phyloP scores from a whole-genome alignment of 805 yeast species.

The Priceomyces castillae region DNA sequence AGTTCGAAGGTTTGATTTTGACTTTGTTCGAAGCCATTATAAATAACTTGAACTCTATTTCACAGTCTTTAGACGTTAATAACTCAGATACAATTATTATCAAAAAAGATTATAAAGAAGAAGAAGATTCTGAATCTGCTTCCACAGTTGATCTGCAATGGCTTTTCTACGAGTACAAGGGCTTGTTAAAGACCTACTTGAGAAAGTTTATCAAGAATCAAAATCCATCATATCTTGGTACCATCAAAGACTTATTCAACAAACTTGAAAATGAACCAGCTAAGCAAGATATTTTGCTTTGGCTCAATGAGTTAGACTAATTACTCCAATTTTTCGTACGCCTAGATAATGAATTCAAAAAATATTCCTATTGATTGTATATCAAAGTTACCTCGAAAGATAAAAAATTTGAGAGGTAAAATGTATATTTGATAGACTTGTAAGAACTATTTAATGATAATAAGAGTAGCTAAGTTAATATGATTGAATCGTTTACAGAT shows the following conservation, averaged over 20 bases:
- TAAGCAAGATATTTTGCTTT: conserved; percentile 18
- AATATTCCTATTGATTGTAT: too few species aligned
- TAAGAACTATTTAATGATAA: not conserved
- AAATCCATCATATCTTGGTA: conserved; percentile 12
- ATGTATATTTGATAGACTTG: too few species aligned
- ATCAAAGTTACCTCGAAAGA: too few species aligned
- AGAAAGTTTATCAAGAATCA: conserved; percentile 26
- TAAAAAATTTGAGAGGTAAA: too few species aligned
- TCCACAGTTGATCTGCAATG: conserved; percentile 34
- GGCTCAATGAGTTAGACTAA: conserved; percentile 17
- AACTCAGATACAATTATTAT: conserved; percentile 20
- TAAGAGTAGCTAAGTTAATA: not conserved
- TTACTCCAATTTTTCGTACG: too few species aligned
- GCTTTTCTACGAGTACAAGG: conserved; percentile 42
- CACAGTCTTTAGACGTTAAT: conserved; percentile 13
- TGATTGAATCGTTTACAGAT: conserved; percentile 1
- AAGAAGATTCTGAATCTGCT: conserved; percentile 22
- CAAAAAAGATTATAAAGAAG: conserved; percentile 25
- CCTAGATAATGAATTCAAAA: too few species aligned
- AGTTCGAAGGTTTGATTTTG: conserved; percentile 8
- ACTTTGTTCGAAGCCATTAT: conserved; percentile 24
- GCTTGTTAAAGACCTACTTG: conserved; percentile 38
- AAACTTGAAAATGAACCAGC: conserved; percentile 20
- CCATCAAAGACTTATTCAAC: conserved; percentile 16
- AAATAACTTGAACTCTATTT: conserved; percentile 28